These are phyloP conservation scores for Corylus avellana DNA, from an alignment of 306 rosid genomes.

Conservation along the genomic window DNA sequence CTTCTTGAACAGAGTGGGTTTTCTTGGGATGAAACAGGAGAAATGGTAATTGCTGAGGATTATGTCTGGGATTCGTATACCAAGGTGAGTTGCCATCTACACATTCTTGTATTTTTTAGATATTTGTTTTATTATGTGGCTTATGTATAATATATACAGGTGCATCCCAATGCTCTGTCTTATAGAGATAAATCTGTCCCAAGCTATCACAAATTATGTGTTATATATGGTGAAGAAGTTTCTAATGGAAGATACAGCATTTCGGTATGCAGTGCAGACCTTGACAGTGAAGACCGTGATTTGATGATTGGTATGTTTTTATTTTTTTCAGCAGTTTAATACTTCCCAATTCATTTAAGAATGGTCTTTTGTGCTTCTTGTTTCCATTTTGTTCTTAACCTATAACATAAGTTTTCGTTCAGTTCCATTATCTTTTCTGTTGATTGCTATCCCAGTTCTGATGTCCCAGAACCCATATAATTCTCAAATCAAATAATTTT, in stretches of 20 bases:
- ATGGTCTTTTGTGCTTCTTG: not conserved
- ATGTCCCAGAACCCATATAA: not conserved
- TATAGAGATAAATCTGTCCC: conserved; percentile 17
- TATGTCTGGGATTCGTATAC: conserved; percentile 9
- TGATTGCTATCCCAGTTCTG: not conserved
- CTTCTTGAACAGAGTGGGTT: conserved; percentile 18
- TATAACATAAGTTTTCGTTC: not conserved
- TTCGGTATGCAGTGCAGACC: conserved; percentile 27
- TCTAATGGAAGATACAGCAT: conserved; percentile 17
- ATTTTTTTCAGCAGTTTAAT: not conserved
- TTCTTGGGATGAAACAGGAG: conserved; percentile 19
- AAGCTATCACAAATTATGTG: conserved; percentile 14
- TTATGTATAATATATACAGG: conserved; percentile 20
- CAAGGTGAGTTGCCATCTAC: conserved; percentile 3
- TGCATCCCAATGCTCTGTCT: conserved; percentile 18
- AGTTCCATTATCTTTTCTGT: not conserved
- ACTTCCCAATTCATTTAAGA: not conserved
- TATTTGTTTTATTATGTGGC: not conserved
- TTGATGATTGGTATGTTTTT: conserved; percentile 30
- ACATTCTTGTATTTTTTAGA: not conserved
- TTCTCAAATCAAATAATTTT: not conserved
- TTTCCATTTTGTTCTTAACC: not conserved
- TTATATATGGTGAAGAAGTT: conserved; percentile 19
- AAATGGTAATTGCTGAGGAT: conserved; percentile 24
- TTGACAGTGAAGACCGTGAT: conserved; percentile 28